Conservation (phyloP, 2,329 filamentous ascomycete genomes). For the Biscogniauxia marginata region DNA sequence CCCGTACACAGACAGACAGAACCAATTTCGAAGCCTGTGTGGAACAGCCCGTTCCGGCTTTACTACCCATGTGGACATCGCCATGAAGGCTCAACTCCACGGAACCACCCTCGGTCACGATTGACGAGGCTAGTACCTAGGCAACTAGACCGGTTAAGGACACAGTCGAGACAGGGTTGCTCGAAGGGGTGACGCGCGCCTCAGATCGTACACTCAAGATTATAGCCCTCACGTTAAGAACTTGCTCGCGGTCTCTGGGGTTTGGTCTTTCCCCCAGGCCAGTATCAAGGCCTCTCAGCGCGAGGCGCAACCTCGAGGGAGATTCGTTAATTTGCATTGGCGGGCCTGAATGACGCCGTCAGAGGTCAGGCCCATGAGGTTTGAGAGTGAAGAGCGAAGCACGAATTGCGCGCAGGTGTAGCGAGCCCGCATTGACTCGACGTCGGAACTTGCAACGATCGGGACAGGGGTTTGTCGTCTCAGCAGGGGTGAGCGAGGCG, state of each 20-base stretch:
- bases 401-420: background rate
- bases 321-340: background rate
- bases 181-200: background rate
- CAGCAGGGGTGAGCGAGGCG: conserved; percentile 23
- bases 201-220: background rate
- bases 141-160: background rate
- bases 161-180: background rate
- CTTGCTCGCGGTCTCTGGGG: background rate
- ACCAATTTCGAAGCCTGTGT: background rate
- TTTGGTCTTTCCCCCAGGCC: background rate
- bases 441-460: background rate
- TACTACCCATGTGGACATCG: background rate
- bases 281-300: background rate
- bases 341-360: background rate
- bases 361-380: background rate
- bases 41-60: conserved; percentile 1
- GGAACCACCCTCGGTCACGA: background rate
- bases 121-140: background rate
- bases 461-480: conserved; percentile 10
- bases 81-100: background rate
- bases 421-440: background rate
- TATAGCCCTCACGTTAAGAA: no score
- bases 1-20: background rate
- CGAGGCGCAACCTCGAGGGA: background rate
- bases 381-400: background rate